Base-by-base conservation (phyloP, 805 yeast genomes). In the Candida insectalens region DNA sequence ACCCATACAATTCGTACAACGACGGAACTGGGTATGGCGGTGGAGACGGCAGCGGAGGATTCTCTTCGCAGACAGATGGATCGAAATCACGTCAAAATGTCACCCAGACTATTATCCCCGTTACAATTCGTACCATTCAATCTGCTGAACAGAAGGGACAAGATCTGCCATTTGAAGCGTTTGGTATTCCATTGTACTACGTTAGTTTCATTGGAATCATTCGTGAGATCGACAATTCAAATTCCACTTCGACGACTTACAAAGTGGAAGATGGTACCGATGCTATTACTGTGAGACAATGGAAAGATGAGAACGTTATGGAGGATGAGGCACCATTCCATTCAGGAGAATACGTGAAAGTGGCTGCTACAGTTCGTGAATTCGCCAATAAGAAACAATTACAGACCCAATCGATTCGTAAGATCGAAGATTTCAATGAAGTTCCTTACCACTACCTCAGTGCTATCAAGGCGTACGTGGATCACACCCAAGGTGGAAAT, bases 191-290 rank as follows among this genome's bases (percentile, higher is more conserved):
- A 36, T 55, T 82, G 34, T 72, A 69, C 44, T 67, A 73, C 50
- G 79, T 82, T 9, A 66, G 77, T 18, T 69, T 81, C 45, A 72
- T 78, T 6, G 94, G 87, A 1, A 74, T 81, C 15, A 62, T 82
- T n/a, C 66, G 89, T 49, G 74, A 72, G 38, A 71, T 79, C 12
- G 58, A 55, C 29, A 65, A 66, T 3, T 75, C 75, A 38, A 69
- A 67, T 38, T 68, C 81, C 2, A 63, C 78, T 6, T 72, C 74
- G 28, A 57, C 77, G 19, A 57, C 59, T 15, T 51, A 79, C 29
- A 73, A 76, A 14, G 49, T 82, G n/a, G 92, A 82, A 47, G 94
- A 82, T 51, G 89, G 92, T 8, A 77, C 92, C 0, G 87, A 85
- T 0, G 59, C 68, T 3, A 62, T 77, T 5, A 78, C 76, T 18